Conservation (phyloP, 495 filamentous ascomycete species). For the Xylaria palmicola region DNA sequence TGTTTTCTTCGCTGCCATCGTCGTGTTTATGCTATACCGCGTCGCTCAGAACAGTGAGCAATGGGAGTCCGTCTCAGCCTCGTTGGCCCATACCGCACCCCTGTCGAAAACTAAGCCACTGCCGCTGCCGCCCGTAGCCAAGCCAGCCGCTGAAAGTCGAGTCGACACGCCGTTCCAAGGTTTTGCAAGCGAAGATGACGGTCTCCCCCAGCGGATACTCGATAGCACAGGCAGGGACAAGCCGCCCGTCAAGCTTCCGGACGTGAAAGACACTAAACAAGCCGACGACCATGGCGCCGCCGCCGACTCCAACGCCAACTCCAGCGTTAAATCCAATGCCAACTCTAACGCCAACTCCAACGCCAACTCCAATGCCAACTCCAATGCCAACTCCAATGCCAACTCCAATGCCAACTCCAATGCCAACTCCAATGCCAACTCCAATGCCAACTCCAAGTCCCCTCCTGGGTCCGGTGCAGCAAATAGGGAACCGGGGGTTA, state of each 20-base stretch:
- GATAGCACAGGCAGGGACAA: slow-evolving; percentile 21
- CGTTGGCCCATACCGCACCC: slow-evolving; percentile 23
- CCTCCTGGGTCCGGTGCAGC: not conserved
- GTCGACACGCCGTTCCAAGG: slow-evolving; percentile 12
- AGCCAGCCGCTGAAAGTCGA: slow-evolving; percentile 17
- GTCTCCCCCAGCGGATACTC: slow-evolving; percentile 11
- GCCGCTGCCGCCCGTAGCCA: slow-evolving; percentile 20
- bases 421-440: too few species aligned
- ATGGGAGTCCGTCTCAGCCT: slow-evolving; percentile 40
- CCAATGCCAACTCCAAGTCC: slow-evolving; percentile 10
- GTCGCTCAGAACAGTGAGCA: slow-evolving; percentile 51
- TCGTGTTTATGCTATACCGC: slow-evolving; percentile 65
- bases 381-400: too few species aligned
- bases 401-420: too few species aligned
- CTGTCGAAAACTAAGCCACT: slow-evolving; percentile 20
- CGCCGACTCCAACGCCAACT: slow-evolving; percentile 12
- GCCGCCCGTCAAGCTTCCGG: slow-evolving; percentile 33
- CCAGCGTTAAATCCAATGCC: too few species aligned
- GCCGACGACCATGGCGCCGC: slow-evolving; percentile 17
- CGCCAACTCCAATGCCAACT: too few species aligned
- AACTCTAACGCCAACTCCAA: slow-evolving; percentile 17
- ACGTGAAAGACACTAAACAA: slow-evolving; percentile 33
- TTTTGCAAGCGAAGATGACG: slow-evolving; percentile 17
- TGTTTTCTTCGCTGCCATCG: slow-evolving; percentile 64
- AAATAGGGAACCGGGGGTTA: slow-evolving; percentile 27